Conservation (phyloP, 495 filamentous ascomycete genomes). For the Penicillium salamii region DNA sequence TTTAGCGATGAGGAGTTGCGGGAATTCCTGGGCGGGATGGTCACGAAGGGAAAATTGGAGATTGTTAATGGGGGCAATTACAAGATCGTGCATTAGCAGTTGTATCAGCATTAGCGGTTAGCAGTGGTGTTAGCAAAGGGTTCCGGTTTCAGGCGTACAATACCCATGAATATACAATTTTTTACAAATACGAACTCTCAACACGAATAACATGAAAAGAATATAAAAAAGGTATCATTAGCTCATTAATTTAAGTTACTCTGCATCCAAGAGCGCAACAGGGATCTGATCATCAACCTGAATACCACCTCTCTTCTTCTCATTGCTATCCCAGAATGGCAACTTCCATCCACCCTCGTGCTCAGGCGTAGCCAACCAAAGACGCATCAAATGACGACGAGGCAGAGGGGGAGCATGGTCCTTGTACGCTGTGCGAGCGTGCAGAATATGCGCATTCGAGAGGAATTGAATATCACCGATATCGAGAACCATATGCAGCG, state of each 20-base stretch:
- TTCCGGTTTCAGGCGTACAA: not conserved
- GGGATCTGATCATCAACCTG: conserved; percentile 79
- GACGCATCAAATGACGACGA: conserved; percentile 73
- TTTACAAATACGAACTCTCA: not conserved
- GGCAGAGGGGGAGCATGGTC: conserved; percentile 64
- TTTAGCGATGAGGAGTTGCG: conserved; percentile 74
- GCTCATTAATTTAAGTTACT: conserved; percentile 41
- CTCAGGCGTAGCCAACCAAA: conserved; percentile 82
- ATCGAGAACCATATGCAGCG: conserved; percentile 75
- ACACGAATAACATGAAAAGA: no score
- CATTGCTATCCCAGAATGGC: conserved; percentile 73
- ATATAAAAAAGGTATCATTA: conserved; percentile 18
- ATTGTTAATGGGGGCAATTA: conserved; percentile 70
- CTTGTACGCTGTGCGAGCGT: conserved; percentile 64
- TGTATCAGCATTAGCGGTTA: not conserved
- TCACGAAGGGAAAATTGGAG: conserved; percentile 66
- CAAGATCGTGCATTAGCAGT: conserved; percentile 41
- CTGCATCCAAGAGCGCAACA: conserved; percentile 66
- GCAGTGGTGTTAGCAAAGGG: not conserved
- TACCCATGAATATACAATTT: not conserved
- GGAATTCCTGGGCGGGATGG: conserved; percentile 74
- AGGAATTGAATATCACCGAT: conserved; percentile 80
- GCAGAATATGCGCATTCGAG: conserved; percentile 65
- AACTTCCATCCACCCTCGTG: conserved; percentile 81
- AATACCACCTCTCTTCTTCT: conserved; percentile 84